These are phyloP conservation scores for Trichoderma sp. DNA, from an alignment of 2,329 filamentous ascomycete species.

Conservation along the genomic window DNA sequence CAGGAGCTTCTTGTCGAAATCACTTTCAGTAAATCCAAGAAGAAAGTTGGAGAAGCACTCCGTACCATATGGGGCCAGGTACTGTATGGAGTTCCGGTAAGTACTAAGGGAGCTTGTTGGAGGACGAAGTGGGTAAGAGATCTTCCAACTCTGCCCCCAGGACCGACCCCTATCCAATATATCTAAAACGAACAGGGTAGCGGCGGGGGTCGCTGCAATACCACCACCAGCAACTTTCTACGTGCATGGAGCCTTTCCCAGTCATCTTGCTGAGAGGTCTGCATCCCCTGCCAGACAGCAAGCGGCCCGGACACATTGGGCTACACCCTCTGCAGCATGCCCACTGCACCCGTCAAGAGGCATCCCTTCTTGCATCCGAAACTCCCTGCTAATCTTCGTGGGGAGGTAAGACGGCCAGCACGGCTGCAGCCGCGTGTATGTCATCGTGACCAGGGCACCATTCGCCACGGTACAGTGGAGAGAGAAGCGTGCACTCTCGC, in stretches of 20 bases:
- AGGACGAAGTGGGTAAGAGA: neutral
- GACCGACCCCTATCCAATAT: neutral
- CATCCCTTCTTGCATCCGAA: conserved; percentile 14
- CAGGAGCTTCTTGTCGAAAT: neutral
- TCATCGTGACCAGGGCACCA: conserved; percentile 14
- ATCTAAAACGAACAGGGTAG: neutral
- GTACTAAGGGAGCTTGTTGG: neutral
- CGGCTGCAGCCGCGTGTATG: conserved; percentile 21
- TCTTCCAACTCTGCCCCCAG: neutral
- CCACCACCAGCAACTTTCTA: neutral
- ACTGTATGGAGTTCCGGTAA: neutral
- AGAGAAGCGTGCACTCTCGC: conserved; percentile 7
- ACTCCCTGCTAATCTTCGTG: conserved; percentile 12
- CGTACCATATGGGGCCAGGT: neutral
- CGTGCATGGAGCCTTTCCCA: neutral
- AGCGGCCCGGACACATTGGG: conserved; percentile 1
- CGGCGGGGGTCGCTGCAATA: neutral
- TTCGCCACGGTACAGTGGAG: neutral
- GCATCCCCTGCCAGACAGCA: neutral
- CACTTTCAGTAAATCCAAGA: neutral
- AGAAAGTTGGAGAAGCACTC: neutral
- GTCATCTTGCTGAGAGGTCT: neutral
- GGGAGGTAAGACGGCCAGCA: conserved; percentile 19
- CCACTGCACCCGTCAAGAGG: conserved; percentile 7
- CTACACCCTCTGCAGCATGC: neutral